phyloP scores from a whole-genome alignment of 148 eudicot genomes.

The Talinum fruticosum region DNA sequence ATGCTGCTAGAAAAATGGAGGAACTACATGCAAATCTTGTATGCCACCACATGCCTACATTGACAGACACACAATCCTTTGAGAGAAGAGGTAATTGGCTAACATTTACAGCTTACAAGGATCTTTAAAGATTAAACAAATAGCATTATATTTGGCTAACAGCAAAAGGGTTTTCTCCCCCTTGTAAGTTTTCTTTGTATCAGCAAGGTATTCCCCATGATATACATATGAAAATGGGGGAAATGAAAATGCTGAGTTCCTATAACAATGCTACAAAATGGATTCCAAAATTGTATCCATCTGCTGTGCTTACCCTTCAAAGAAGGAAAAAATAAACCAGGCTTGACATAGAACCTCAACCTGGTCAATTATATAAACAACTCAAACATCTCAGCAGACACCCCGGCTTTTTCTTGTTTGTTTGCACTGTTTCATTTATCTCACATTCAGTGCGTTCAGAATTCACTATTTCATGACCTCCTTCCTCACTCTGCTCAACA shows the following conservation, averaged over 20 bases:
- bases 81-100: background rate
- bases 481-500: background rate
- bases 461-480: background rate
- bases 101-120: background rate
- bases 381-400: slow-evolving; percentile 11
- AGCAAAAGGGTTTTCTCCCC: background rate
- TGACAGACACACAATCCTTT: background rate
- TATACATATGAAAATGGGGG: background rate
- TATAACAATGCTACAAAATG: no score
- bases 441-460: background rate
- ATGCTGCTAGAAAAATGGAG: background rate
- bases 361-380: slow-evolving; percentile 8
- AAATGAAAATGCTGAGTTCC: background rate
- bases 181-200: background rate
- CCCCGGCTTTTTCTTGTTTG: background rate
- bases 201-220: background rate
- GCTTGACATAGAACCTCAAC: background rate
- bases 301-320: background rate
- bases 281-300: background rate
- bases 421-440: background rate
- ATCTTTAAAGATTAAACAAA: background rate
- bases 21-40: background rate
- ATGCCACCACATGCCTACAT: background rate
- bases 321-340: background rate
- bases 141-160: background rate